Evolutionary conservation across 305 asterid genomes (phyloP).

Genomic region (Fraxinus velutina): DNA sequence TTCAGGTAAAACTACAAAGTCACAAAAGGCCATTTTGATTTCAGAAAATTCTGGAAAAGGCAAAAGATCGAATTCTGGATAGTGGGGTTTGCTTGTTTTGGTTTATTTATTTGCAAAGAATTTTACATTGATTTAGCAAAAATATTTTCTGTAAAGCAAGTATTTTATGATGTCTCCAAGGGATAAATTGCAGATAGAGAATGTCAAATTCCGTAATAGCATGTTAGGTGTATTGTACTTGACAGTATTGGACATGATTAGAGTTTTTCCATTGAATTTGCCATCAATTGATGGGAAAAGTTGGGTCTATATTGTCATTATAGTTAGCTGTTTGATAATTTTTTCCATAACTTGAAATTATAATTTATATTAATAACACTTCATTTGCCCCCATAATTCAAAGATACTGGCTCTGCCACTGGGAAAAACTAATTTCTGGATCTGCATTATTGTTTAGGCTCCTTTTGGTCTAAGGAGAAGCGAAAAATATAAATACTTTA

Average conservation of each 20-base stretch:
- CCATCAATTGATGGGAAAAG: neutral
- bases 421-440: neutral
- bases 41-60: neutral
- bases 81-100: neutral
- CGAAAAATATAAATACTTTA: neutral
- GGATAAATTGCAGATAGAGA: neutral
- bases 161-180: neutral
- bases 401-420: neutral
- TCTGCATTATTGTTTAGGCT: neutral
- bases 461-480: neutral
- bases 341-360: neutral
- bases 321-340: neutral
- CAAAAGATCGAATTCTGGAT: neutral
- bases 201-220: neutral
- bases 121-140: neutral
- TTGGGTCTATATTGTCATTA: neutral
- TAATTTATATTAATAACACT: neutral
- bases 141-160: neutral
- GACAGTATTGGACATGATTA: neutral
- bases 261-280: neutral
- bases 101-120: neutral
- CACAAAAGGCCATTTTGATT: neutral
- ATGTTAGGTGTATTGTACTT: neutral
- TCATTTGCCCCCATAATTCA: neutral
- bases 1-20: neutral